Conservation (phyloP, 2,329 filamentous ascomycete genomes). For the Cladorrhinum sp. region DNA sequence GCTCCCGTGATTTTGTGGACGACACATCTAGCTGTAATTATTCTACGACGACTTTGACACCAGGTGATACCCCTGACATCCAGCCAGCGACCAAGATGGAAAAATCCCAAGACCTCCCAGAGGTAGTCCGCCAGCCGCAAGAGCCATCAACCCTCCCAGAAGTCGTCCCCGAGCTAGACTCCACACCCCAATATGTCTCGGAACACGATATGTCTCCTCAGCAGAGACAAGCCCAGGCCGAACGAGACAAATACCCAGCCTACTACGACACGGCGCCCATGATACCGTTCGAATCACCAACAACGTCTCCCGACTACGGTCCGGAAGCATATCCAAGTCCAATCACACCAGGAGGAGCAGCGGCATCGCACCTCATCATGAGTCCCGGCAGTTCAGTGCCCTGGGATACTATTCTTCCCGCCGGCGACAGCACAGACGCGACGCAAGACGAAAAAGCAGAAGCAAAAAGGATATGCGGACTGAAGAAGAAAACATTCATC, state of each 20-base stretch:
- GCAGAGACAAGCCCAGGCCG: constrained; percentile 6
- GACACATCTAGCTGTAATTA: no score
- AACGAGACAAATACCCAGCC: constrained; percentile 25
- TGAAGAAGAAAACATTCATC: constrained; percentile 25
- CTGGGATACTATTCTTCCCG: constrained; percentile 21
- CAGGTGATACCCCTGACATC: no score
- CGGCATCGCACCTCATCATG: background rate
- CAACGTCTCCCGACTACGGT: background rate
- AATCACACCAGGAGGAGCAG: background rate
- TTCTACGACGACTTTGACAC: no score
- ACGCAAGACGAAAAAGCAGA: constrained; percentile 13
- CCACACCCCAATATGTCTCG: constrained; percentile 15
- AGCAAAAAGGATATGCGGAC: constrained; percentile 23
- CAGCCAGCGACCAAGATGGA: constrained; percentile 16
- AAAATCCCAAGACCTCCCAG: constrained; percentile 25
- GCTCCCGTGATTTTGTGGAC: no score
- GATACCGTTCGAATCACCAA: constrained; percentile 9
- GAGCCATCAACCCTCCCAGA: constrained; percentile 12
- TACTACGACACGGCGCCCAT: constrained; percentile 26
- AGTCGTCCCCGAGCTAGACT: constrained; percentile 23
- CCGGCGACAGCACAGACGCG: constrained; percentile 6
- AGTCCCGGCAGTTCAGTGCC: constrained; percentile 20
- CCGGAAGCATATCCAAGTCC: background rate
- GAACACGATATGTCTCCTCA: constrained; percentile 6
- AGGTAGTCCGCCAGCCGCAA: constrained; percentile 22